phyloP scores from a whole-genome alignment of 2,329 filamentous ascomycete genomes.

The Rhytidhysteron rufulum region DNA sequence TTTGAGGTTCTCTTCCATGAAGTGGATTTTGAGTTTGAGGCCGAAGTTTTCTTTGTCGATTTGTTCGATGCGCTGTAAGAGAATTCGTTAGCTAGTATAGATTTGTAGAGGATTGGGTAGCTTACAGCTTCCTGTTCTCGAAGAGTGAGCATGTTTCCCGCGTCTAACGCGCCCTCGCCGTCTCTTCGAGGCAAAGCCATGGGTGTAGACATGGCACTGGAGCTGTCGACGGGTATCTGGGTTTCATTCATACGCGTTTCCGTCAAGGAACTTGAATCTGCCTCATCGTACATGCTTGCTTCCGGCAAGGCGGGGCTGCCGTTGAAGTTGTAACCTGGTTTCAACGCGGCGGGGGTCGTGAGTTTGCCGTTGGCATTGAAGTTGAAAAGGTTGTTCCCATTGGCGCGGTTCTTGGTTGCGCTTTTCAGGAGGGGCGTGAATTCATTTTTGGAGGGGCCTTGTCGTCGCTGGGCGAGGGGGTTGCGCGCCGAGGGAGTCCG shows the following conservation, averaged over 20 bases:
- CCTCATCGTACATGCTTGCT: slow-evolving; percentile 57
- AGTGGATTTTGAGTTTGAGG: slow-evolving; percentile 94
- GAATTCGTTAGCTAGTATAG: slow-evolving; percentile 11
- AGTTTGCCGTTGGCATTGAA: slow-evolving; percentile 32
- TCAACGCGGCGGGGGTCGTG: slow-evolving; percentile 64
- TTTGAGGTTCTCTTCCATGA: slow-evolving; percentile 82
- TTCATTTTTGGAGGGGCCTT: slow-evolving; percentile 59
- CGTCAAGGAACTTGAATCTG: slow-evolving; percentile 46
- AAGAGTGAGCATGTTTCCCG: slow-evolving; percentile 81
- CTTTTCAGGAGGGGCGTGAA: slow-evolving; percentile 93
- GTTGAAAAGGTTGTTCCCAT: slow-evolving; percentile 30
- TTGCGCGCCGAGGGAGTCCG: slow-evolving; percentile 72
- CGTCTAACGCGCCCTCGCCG: slow-evolving; percentile 65
- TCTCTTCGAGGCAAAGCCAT: slow-evolving; percentile 64
- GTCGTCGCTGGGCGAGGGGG: slow-evolving; percentile 60
- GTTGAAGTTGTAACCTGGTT: slow-evolving; percentile 60
- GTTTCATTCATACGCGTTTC: slow-evolving; percentile 61
- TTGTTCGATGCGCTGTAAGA: slow-evolving; percentile 69
- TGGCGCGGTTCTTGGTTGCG: slow-evolving; percentile 66
- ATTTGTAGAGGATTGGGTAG: no score
- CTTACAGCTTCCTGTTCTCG: slow-evolving; percentile 87
- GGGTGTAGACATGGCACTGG: slow-evolving; percentile 78
- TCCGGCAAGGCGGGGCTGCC: slow-evolving; percentile 73
- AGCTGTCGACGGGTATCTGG: slow-evolving; percentile 69
- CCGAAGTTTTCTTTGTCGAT: slow-evolving; percentile 99